Evolutionary conservation across 169 alveolate genomes (phyloP), one percentile per base, ranked within the genome.

Genomic region (Theileria orientalis): DNA sequence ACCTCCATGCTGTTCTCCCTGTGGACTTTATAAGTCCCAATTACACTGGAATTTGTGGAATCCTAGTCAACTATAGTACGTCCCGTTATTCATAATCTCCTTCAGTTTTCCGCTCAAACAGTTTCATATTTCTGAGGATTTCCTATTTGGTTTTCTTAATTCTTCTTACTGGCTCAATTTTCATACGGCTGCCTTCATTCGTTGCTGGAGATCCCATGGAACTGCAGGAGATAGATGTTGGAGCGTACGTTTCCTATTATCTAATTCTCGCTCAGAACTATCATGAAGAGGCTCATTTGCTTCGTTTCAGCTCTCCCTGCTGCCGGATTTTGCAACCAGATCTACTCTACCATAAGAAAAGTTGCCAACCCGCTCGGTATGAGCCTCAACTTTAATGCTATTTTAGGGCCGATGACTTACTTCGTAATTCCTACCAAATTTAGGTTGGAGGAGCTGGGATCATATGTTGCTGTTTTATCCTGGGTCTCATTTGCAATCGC

Each of bases 41-140:
- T 6, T 78, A 61, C 52, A 69, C 83, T 51, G 86, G 86, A 44
- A 11, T 70, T 54, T 76, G 80, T 13, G 86, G 86, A 42, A 30
- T 70, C 52, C 8, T 78, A 33, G 70, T 74, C 56, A 54, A 16
- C 37, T 40, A 57, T 40, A 67, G 83, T 69, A 37, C 33, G 42
- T 40, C 1, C 21, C 21, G 1, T 21, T 19, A 3, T 13, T 49
- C 6, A 41, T 16, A 13, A 56, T 41, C 23, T 16, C 33, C 21
- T 47, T n/a, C 69, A 78, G 86, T 78, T 44, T 51, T 69, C 46
- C 33, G 68, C 56, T 56, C 78, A 37, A 78, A 74, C 69, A 69
- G 72, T 46, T 66, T 80, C 67, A 80, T 80, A 61, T 59, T 44
- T 35, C 33, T 80, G 11, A 59, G 88, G 23, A 41, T 80, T 27